Percentiles rank a stretch among this genome's conserved stretches.
These are phyloP conservation scores for Epichloe gansuensis DNA, from an alignment of 2,329 filamentous ascomycete species.

Conservation along the genomic window DNA sequence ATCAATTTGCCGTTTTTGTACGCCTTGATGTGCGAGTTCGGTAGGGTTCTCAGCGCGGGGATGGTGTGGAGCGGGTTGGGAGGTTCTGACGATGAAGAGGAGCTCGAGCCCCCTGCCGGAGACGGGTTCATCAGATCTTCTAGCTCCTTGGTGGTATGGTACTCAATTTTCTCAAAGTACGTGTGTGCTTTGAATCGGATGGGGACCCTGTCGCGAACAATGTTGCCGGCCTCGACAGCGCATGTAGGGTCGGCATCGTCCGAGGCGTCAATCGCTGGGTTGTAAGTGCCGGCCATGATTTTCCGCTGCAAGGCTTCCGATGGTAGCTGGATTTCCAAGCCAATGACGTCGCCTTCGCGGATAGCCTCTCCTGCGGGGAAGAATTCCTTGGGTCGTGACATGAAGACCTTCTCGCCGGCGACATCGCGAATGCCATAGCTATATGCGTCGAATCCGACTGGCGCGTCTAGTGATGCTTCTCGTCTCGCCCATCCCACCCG, in stretches of 20 bases:
- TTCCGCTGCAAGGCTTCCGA: constrained; percentile 78
- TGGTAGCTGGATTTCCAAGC: constrained; percentile 82
- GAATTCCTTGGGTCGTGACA: constrained; percentile 86
- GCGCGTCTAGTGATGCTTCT: constrained; percentile 71
- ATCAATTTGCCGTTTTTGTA: constrained; percentile 87
- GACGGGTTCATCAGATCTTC: constrained; percentile 71
- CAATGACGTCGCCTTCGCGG: constrained; percentile 83
- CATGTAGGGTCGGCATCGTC: constrained; percentile 32
- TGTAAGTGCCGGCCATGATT: constrained; percentile 76
- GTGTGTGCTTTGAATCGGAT: constrained; percentile 89
- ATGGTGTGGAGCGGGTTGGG: constrained; percentile 62
- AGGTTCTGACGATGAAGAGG: constrained; percentile 37
- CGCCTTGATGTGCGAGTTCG: constrained; percentile 72
- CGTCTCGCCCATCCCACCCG: constrained; percentile 78
- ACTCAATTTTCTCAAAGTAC: constrained; percentile 89
- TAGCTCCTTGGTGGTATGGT: constrained; percentile 75
- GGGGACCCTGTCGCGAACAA: constrained; percentile 88
- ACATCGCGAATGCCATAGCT: constrained; percentile 89
- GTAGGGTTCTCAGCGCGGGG: constrained; percentile 72
- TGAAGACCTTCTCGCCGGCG: constrained; percentile 81
- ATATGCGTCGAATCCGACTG: constrained; percentile 81
- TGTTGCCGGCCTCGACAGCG: constrained; percentile 55
- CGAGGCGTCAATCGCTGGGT: constrained; percentile 64
- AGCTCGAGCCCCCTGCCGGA: constrained; percentile 28
- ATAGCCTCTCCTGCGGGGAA: constrained; percentile 69